Evolutionary conservation across 163 green algal genomes (phyloP).

Genomic region (Volvox carteri): DNA sequence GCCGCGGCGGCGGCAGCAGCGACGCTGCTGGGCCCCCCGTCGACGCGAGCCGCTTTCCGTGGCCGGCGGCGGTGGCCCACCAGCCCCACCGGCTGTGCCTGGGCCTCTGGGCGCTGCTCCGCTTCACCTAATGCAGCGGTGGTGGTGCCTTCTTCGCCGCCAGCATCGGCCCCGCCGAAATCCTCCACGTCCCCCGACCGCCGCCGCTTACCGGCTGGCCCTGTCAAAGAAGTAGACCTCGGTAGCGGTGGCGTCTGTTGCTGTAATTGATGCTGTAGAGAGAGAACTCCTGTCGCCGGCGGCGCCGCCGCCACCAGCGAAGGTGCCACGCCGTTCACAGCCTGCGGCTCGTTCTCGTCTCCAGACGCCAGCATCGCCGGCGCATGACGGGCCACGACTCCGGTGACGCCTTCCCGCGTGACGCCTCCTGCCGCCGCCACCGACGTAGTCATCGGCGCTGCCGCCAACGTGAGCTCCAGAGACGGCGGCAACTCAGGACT

Average conservation of each 20-base stretch:
- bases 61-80: neutral
- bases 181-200: neutral
- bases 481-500: neutral
- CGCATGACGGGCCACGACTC: neutral
- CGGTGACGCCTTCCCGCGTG: neutral
- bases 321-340: neutral
- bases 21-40: neutral
- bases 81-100: neutral
- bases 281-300: neutral
- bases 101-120: neutral
- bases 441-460: neutral
- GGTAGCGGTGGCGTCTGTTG: slow-evolving; percentile 9
- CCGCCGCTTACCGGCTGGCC: slow-evolving; percentile 24
- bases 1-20: neutral
- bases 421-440: neutral
- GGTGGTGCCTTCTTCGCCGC: neutral
- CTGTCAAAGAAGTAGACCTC: slow-evolving; percentile 32
- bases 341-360: neutral
- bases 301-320: neutral
- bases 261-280: neutral
- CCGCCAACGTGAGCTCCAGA: slow-evolving; percentile 6
- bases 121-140: too few species aligned
- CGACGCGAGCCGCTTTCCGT: slow-evolving; percentile 39
- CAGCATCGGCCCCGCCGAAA: neutral
- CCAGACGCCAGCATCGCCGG: neutral